phyloP scores from a whole-genome alignment of 169 alveolate genomes.

The Plasmodium inui region DNA sequence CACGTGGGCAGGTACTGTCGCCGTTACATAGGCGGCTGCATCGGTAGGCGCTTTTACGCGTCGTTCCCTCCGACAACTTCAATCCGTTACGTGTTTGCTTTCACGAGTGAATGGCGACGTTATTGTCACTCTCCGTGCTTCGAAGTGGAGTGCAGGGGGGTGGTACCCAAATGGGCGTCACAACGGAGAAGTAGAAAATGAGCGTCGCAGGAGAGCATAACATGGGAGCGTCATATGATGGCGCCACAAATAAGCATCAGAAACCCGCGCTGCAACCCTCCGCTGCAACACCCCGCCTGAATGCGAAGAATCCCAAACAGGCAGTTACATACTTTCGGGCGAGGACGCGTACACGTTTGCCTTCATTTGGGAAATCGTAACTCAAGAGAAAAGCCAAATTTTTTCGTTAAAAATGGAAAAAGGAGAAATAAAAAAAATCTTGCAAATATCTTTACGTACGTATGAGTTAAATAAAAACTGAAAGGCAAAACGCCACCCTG shows the following conservation, averaged over 20 bases:
- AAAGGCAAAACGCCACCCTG: background rate
- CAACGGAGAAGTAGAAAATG: too few relatives aligned
- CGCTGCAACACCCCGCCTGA: background rate
- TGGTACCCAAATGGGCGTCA: background rate
- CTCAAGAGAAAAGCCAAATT: background rate
- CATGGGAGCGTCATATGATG: too few relatives aligned
- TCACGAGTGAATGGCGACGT: background rate
- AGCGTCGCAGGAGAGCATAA: too few relatives aligned
- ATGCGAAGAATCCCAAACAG: background rate
- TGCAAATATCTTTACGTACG: background rate
- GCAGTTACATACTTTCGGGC: background rate
- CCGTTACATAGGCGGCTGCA: background rate
- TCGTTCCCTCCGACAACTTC: background rate
- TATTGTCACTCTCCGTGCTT: background rate
- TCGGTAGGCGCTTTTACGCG: background rate
- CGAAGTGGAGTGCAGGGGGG: background rate
- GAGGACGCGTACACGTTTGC: background rate
- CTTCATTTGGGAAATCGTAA: background rate
- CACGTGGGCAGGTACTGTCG: background rate
- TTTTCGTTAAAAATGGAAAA: background rate
- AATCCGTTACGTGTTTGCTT: background rate
- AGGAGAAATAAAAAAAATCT: background rate
- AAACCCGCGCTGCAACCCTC: background rate
- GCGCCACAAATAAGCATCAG: background rate
- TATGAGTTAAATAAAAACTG: background rate